Conservation (phyloP, 768 basidiomycete genomes). For the Russula emetica region DNA sequence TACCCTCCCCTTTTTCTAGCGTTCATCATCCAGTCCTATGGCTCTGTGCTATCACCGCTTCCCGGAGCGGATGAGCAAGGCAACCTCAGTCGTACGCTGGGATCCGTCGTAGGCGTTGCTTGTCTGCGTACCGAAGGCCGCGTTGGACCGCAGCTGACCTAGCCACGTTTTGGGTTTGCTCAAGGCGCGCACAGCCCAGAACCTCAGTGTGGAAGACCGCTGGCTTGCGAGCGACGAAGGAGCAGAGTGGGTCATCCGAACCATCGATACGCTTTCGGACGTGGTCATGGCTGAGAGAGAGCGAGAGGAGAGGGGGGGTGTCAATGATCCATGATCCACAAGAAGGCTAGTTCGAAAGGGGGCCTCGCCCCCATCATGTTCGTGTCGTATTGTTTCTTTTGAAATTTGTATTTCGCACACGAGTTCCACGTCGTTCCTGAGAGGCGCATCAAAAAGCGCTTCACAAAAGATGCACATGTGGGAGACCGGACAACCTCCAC, state of each 20-base stretch:
- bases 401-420: conserved; percentile 18
- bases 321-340: conserved; percentile 25
- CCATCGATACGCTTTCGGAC: conserved; percentile 76
- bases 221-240: conserved; percentile 86
- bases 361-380: conserved; percentile 12
- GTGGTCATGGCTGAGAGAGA: conserved; percentile 46
- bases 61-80: conserved; percentile 61
- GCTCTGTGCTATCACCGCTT: conserved; percentile 69
- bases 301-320: too few species aligned
- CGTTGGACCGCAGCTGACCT: conserved; percentile 79
- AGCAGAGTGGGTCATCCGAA: conserved; percentile 82
- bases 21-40: conserved; percentile 85
- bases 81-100: conserved; percentile 78
- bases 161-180: conserved; percentile 89
- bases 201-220: conserved; percentile 62
- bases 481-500: conserved; percentile 16
- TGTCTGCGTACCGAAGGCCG: conserved; percentile 79
- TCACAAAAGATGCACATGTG: conserved; percentile 17
- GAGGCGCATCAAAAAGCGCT: conserved; percentile 15
- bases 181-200: conserved; percentile 65
- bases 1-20: conserved; percentile 42
- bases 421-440: conserved; percentile 15
- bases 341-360: conserved; percentile 55
- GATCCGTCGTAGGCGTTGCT: conserved; percentile 81
- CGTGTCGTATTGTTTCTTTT: background rate